Conservation (phyloP, 306 rosid species). For the Pterocarpus macrocarpus region DNA sequence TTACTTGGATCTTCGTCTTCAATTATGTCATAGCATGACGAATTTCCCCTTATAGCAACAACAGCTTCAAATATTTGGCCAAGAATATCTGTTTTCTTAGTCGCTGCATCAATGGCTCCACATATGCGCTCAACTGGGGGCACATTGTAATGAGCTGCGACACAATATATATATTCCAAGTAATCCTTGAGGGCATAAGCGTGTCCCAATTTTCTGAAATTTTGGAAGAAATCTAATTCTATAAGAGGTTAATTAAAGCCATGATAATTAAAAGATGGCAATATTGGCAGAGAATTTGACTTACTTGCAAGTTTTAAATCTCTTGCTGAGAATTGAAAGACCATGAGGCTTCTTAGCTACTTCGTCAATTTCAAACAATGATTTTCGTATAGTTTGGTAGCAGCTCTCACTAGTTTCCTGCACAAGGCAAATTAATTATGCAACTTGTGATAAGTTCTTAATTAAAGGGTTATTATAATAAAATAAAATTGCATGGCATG, state of each 20-base stretch:
- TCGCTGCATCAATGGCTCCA: slow-evolving; percentile 52
- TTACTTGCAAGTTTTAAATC: slow-evolving; percentile 36
- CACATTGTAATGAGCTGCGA: slow-evolving; percentile 49
- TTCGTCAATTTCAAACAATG: slow-evolving; percentile 69
- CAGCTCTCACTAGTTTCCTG: slow-evolving; percentile 69
- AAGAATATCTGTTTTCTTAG: slow-evolving; percentile 43
- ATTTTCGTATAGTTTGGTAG: slow-evolving; percentile 56
- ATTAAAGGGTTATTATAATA: too few relatives aligned
- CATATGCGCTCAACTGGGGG: slow-evolving; percentile 33
- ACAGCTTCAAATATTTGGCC: slow-evolving; percentile 54
- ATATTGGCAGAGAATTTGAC: too few relatives aligned
- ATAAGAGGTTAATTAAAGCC: too few relatives aligned
- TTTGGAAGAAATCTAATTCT: too few relatives aligned
- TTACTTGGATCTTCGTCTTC: not conserved
- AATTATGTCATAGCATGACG: slow-evolving; percentile 45
- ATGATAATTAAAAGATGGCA: too few relatives aligned
- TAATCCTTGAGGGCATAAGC: slow-evolving; percentile 46
- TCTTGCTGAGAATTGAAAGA: slow-evolving; percentile 56
- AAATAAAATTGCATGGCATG: too few relatives aligned
- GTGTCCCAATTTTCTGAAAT: slow-evolving; percentile 33
- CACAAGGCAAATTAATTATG: slow-evolving; percentile 2
- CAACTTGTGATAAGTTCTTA: too few relatives aligned
- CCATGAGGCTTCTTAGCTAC: slow-evolving; percentile 54
- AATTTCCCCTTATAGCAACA: not conserved
- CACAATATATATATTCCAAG: slow-evolving; percentile 17